These are phyloP conservation scores for Phytophthora sp. DNA, from an alignment of 352 stramenopile species.

Conservation along the genomic window DNA sequence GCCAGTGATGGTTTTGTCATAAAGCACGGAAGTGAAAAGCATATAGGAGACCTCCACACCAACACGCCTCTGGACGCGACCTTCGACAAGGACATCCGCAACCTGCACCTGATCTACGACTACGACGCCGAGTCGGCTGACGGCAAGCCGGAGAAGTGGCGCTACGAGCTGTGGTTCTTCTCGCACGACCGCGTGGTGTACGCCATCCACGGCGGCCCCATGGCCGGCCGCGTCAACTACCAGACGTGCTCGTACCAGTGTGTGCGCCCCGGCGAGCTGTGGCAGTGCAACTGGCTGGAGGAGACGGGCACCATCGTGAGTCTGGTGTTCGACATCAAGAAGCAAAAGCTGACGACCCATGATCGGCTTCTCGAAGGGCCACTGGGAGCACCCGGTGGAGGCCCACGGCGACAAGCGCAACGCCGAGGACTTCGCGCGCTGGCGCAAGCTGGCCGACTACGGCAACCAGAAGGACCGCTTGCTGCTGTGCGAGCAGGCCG, in stretches of 20 bases:
- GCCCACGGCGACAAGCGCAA: slow-evolving; percentile 43
- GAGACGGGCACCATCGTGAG: slow-evolving; percentile 41
- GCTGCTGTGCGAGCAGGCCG: too few relatives aligned
- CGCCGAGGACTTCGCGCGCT: slow-evolving; percentile 36
- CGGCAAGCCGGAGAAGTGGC: slow-evolving; percentile 42
- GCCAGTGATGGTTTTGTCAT: too few relatives aligned
- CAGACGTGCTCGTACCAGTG: slow-evolving; percentile 42
- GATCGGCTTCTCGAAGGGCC: slow-evolving; percentile 40
- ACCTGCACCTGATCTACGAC: slow-evolving; percentile 42
- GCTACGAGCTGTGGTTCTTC: slow-evolving; percentile 50
- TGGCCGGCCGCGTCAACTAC: slow-evolving; percentile 40
- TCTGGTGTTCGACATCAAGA: slow-evolving; percentile 39
- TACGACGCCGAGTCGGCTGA: slow-evolving; percentile 36
- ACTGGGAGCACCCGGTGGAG: slow-evolving; percentile 37
- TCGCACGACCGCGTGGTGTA: slow-evolving; percentile 43
- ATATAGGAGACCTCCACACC: slow-evolving; percentile 20
- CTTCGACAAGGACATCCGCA: slow-evolving; percentile 42
- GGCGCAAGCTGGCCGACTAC: slow-evolving; percentile 37
- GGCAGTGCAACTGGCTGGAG: slow-evolving; percentile 47
- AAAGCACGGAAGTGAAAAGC: too few relatives aligned
- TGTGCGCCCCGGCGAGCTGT: slow-evolving; percentile 38
- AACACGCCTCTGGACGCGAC: slow-evolving; percentile 35
- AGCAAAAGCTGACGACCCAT: slow-evolving; percentile 45
- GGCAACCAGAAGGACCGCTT: slow-evolving; percentile 35
- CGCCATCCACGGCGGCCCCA: slow-evolving; percentile 43